Evolutionary conservation across 2,329 filamentous ascomycete species (phyloP), one percentile per base, ranked within the genome.

Genomic region (Fusarium torulosum): DNA sequence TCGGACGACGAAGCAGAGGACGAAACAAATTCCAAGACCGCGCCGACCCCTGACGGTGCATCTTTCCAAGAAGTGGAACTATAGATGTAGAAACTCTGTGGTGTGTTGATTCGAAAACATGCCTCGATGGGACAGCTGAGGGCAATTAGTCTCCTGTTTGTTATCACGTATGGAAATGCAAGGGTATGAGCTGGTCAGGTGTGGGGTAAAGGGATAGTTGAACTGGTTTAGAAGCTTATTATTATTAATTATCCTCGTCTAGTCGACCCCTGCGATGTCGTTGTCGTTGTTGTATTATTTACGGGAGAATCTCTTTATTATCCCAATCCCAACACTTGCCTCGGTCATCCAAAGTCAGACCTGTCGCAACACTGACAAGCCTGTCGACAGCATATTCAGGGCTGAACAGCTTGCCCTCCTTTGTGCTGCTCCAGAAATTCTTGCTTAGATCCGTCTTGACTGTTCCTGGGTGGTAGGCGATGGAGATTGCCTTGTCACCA

Each of bases 391-490:
- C 88, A 73, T 85, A 89, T 63, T 90, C 88, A 1, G 88, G 83
- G 60, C 83, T 86, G 69, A 95, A 89, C 69, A 96, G 79, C 77
- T 90, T 88, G 2, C 74, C 82, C 69, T 85, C 82, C 44, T 82
- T 82, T 41, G 91, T 88, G 40, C 83, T 86, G 0, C 74, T 81
- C 92, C 91, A 95, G 74, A 92, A 96, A 42, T 88, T 88, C 72
- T 82, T 84, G 66, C 89, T 93, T 63, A 96, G 79, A 11, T 85
- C 89, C 50, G 92, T 96, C 80, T 85, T 89, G 47, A 96, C 92
- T 2, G 92, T 96, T 4, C 93, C 92, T 2, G 93, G 93, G 78
- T 96, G 93, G 73, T 96, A 84, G 11, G 85, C 86, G 13, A 96
- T 79, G 2, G 88, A 88, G 67, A 93, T 82, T 0, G 90, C 91